Evolutionary conservation across 495 filamentous ascomycete species (phyloP), one percentile per base, ranked within the genome.

Genomic region (Trichoderma orchidacearum): DNA sequence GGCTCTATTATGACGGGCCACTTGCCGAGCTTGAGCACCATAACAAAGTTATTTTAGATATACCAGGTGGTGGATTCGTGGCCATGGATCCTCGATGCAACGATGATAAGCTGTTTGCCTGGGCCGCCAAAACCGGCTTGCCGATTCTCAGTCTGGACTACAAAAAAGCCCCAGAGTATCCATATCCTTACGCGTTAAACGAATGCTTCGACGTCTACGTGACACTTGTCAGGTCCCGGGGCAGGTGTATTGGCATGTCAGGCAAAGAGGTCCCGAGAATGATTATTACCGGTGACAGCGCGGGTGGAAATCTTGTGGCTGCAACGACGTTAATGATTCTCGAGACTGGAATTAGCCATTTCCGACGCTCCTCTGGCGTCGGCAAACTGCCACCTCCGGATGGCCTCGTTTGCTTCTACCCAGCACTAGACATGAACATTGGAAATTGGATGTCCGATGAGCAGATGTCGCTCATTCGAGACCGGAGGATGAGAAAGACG

Each of bases 391-490:
- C 93, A 2, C 65, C 81, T 3, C 93, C 93, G 0, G 86, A 83
- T 60, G 94, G 90, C 0, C 63, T 96, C 11, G 75, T 97, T 1
- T 74, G 96, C 35, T 83, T 94, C 28, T 98, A 98, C 64, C 93
- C 93, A 1, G 82, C 82, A 0, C 73, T 98, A 56, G 94, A 96
- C 63, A 85, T 97, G 83, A 95, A 90, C 65, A 96, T 97, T 53
- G 86, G 87, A n/a, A 96, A 89, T 62, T 98, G 93, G 93, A 96
- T 98, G 90, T 89, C 85, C 0, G 94, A 98, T 62, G 93, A 97
- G 66, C 91, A 97, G 65, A 93, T 96, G 89, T 78, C 87, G 0
- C 71, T 97, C 35, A 96, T 98, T 55, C 85, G 91, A 59, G 90
- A 96, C 57, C 84, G 87, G 36, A 77, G 81, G 54, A 82, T 80